A percentile compares a stretch with the other conserved stretches of the same genome.
Evolutionary conservation across 2,329 filamentous ascomycete genomes (phyloP).

Genomic region (Graphilbum fragrans): DNA sequence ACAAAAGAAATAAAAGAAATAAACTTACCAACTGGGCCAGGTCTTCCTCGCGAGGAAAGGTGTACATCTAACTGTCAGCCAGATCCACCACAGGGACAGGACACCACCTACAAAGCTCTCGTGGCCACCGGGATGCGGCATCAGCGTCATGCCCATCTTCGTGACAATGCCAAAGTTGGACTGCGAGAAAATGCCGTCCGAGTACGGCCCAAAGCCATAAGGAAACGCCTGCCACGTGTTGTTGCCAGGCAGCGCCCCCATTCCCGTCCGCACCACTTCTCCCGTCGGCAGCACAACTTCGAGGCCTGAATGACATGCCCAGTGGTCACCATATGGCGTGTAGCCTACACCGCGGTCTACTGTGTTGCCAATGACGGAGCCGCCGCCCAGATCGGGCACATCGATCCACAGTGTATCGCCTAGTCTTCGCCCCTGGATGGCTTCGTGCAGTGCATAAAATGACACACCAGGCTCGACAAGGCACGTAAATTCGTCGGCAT

Average conservation of each 20-base stretch:
- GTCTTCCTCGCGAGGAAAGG: constrained; percentile 35
- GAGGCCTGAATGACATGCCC: constrained; percentile 25
- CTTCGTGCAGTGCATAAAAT: constrained; percentile 24
- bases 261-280: constrained; percentile 27
- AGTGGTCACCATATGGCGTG: constrained; percentile 32
- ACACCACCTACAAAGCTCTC: constrained; percentile 21
- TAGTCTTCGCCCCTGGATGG: constrained; percentile 20
- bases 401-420: constrained; percentile 29
- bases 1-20: background rate
- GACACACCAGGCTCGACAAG: constrained; percentile 30
- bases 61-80: constrained; percentile 19
- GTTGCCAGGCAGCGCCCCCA: constrained; percentile 23
- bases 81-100: background rate
- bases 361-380: constrained; percentile 32
- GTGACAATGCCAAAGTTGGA: constrained; percentile 38
- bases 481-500: constrained; percentile 23
- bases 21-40: constrained; percentile 26
- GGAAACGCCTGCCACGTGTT: constrained; percentile 29
- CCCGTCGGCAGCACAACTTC: constrained; percentile 30
- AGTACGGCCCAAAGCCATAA: constrained; percentile 25
- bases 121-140: constrained; percentile 37
- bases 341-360: constrained; percentile 33
- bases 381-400: constrained; percentile 27
- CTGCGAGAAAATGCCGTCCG: constrained; percentile 36
- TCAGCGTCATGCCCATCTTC: constrained; percentile 41